These are phyloP conservation scores for Rhynchospora breviuscula DNA, from an alignment of 176 grass and related monocot genomes.

Conservation along the genomic window DNA sequence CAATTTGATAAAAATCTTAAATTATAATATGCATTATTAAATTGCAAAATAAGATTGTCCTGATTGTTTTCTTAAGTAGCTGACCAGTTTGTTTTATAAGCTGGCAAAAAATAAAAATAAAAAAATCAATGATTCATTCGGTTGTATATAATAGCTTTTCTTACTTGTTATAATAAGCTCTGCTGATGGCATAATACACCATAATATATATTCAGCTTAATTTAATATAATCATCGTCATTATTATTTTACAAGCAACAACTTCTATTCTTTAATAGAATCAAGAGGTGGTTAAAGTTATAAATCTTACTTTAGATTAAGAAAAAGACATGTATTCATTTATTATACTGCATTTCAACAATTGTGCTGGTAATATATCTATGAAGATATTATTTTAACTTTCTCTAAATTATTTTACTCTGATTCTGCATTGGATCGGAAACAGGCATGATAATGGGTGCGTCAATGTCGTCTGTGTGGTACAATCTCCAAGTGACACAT, in stretches of 20 bases:
- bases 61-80: too few species aligned
- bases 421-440: neutral
- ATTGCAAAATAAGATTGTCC: too few species aligned
- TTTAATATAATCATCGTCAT: neutral
- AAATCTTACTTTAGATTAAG: neutral
- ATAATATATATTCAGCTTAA: neutral
- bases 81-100: too few species aligned
- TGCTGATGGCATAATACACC: neutral
- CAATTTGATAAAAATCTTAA: neutral
- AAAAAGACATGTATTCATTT: neutral
- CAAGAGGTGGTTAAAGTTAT: neutral
- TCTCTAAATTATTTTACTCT: neutral
- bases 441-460: conserved; percentile 99
- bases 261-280: neutral
- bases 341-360: neutral
- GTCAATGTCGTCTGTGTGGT: conserved; percentile 88
- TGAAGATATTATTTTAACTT: neutral
- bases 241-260: neutral
- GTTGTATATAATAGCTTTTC: neutral
- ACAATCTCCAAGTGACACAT: conserved; percentile 91
- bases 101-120: too few species aligned
- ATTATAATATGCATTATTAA: neutral
- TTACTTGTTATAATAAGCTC: neutral
- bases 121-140: neutral
- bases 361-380: neutral